These are phyloP conservation scores for Saccharomycopsis selenospora DNA, from an alignment of 805 yeast genomes.

Conservation along the genomic window DNA sequence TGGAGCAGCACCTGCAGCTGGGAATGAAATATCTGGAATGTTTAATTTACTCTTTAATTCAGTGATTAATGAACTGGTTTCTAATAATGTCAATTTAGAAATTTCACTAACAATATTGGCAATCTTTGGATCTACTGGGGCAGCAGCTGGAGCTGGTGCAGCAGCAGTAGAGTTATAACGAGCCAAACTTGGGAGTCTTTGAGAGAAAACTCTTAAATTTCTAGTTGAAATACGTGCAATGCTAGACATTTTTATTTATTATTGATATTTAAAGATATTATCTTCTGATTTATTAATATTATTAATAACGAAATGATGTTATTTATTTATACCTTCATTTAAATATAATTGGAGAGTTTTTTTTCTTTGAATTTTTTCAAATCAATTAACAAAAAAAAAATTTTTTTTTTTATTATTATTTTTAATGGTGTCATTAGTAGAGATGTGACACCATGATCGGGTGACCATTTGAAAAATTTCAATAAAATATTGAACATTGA, in stretches of 20 bases:
- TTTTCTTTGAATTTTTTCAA: too few relatives aligned
- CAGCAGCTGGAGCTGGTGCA: slow-evolving; percentile 40
- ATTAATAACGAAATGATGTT: too few relatives aligned
- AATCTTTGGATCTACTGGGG: slow-evolving; percentile 82
- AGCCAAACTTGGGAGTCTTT: slow-evolving; percentile 20
- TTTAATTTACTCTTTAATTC: slow-evolving; percentile 78
- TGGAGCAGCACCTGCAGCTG: slow-evolving; percentile 55
- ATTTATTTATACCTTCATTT: too few relatives aligned
- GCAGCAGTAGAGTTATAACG: slow-evolving; percentile 51
- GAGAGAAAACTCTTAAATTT: not conserved
- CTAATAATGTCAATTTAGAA: slow-evolving; percentile 82
- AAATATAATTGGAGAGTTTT: too few relatives aligned
- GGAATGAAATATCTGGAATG: slow-evolving; percentile 88
- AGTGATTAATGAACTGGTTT: slow-evolving; percentile 78
- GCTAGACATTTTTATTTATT: not conserved
- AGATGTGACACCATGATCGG: too few relatives aligned
- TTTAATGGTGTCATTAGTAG: too few relatives aligned
- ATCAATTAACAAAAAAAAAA: too few relatives aligned
- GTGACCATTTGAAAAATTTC: too few relatives aligned
- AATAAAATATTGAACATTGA: too few relatives aligned
- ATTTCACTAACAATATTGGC: slow-evolving; percentile 82
- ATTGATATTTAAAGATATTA: too few relatives aligned
- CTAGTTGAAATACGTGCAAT: not conserved
- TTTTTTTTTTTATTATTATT: too few relatives aligned
- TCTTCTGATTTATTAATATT: too few relatives aligned